Conservation (phyloP, 805 yeast genomes). For the Maudiozyma pseudohumilis region DNA sequence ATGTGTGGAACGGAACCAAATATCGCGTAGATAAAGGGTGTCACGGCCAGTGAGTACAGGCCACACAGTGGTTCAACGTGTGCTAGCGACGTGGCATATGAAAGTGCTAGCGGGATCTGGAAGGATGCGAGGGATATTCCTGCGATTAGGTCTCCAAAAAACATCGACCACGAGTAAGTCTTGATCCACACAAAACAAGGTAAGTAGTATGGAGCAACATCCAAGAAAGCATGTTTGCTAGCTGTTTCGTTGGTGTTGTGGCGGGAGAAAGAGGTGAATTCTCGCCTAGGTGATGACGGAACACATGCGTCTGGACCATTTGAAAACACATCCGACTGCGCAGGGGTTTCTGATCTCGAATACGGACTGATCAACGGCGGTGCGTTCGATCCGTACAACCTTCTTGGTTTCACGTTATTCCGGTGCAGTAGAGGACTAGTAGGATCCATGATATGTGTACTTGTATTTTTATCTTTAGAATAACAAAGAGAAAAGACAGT, state of each 20-base stretch:
- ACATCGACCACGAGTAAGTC: constrained; percentile 32
- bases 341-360: neutral
- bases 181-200: constrained; percentile 65
- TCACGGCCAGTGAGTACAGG: constrained; percentile 60
- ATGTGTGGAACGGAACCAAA: constrained; percentile 82
- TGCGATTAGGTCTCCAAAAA: constrained; percentile 61
- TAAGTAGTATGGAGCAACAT: constrained; percentile 46
- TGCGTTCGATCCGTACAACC: too few species aligned
- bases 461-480: too few species aligned
- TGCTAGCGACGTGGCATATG: constrained; percentile 73
- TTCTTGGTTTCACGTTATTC: too few species aligned
- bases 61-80: constrained; percentile 79
- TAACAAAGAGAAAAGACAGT: too few species aligned
- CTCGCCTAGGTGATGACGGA: neutral
- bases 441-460: too few species aligned
- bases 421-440: too few species aligned
- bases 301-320: neutral
- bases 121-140: constrained; percentile 84
- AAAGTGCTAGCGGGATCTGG: constrained; percentile 72
- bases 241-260: neutral
- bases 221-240: neutral
- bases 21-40: constrained; percentile 67
- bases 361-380: too few species aligned
- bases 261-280: too few species aligned
- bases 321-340: neutral